Evolutionary conservation across 805 yeast species (phyloP).

Genomic region (Helenozyma baotianmanensis): DNA sequence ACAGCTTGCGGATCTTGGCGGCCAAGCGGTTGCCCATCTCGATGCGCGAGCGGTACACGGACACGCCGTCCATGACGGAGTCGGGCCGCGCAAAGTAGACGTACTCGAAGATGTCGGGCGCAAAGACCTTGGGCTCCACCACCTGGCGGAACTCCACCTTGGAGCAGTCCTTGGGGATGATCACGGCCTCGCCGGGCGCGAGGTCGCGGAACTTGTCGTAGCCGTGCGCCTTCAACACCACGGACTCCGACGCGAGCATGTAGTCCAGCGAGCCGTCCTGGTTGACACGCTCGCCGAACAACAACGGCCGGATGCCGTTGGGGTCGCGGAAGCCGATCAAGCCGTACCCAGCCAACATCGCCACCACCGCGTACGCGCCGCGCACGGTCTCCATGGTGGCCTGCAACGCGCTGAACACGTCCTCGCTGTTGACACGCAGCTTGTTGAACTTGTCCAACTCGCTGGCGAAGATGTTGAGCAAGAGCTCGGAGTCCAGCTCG

Average conservation of each 20-base stretch:
- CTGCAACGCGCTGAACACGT: slow-evolving; percentile 77
- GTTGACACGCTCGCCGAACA: slow-evolving; percentile 75
- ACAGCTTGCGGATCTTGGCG: slow-evolving; percentile 49
- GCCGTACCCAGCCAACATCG: slow-evolving; percentile 95
- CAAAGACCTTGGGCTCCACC: slow-evolving; percentile 68
- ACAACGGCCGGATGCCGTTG: slow-evolving; percentile 88
- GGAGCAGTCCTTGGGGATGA: slow-evolving; percentile 64
- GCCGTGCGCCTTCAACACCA: slow-evolving; percentile 89
- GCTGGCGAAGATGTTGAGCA: slow-evolving; percentile 85
- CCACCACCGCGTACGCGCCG: slow-evolving; percentile 97
- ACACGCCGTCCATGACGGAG: slow-evolving; percentile 92
- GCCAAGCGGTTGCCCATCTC: slow-evolving; percentile 94
- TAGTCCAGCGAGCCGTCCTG: slow-evolving; percentile 71
- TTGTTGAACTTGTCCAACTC: slow-evolving; percentile 89
- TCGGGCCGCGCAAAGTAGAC: slow-evolving; percentile 98
- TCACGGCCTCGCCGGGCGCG: slow-evolving; percentile 94
- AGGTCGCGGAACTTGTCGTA: slow-evolving; percentile 76
- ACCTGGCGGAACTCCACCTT: slow-evolving; percentile 83
- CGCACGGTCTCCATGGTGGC: slow-evolving; percentile 79
- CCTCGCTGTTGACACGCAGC: slow-evolving; percentile 86
- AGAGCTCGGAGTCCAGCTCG: slow-evolving; percentile 89
- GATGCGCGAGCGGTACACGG: slow-evolving; percentile 87
- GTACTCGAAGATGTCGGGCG: slow-evolving; percentile 96
- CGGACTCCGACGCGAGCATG: slow-evolving; percentile 94
- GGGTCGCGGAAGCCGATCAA: slow-evolving; percentile 96